A percentile compares a stretch with the other conserved stretches of the same genome.
Conservation (phyloP, 331 rosid genomes). For the Rosa hybrid region DNA sequence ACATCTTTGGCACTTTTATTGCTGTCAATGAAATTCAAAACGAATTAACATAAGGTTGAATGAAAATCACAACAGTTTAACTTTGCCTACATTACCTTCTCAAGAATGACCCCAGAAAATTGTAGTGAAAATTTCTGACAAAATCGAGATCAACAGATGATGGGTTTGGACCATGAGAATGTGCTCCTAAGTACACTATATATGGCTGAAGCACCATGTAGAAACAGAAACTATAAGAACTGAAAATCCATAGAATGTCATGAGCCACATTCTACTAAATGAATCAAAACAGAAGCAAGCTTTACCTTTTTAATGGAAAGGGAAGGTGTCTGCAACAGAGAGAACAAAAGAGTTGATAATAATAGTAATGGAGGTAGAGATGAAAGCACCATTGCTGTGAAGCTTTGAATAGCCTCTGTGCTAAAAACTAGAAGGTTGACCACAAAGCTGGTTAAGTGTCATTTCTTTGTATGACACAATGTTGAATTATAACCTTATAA, state of each 20-base stretch:
- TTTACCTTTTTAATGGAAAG: conserved; percentile 26
- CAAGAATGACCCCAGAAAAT: conserved; percentile 36
- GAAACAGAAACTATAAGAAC: not conserved
- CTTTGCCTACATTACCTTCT: conserved; percentile 26
- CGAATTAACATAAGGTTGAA: not conserved
- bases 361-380: conserved; percentile 14
- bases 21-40: conserved; percentile 17
- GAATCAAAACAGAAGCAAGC: not conserved
- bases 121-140: conserved; percentile 39
- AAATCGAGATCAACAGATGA: conserved; percentile 28
- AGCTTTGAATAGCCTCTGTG: not conserved
- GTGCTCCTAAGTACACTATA: conserved; percentile 43
- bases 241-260: not conserved
- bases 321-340: conserved; percentile 19
- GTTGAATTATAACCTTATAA: not conserved
- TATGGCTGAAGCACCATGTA: conserved; percentile 26
- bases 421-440: not conserved
- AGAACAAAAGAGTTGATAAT: conserved; percentile 18
- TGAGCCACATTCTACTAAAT: not conserved
- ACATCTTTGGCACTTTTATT: conserved; percentile 21
- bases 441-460: conserved; percentile 2
- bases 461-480: not conserved
- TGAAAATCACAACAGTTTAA: not conserved
- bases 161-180: conserved; percentile 48
- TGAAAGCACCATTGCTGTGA: conserved; percentile 31